Conservation (phyloP, 352 stramenopile species). For the Phytophthora cactorum region DNA sequence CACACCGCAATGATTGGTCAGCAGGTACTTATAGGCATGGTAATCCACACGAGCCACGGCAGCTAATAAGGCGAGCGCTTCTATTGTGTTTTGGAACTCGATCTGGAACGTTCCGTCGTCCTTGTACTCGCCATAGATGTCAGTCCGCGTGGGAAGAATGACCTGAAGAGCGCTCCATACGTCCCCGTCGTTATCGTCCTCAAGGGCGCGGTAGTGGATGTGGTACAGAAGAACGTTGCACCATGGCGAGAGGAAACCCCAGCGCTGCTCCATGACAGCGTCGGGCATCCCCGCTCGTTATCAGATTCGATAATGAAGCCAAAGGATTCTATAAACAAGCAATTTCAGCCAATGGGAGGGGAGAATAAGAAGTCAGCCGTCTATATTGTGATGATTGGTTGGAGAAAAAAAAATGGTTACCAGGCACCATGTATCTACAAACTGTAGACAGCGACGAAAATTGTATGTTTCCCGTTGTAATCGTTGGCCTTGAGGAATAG, state of each 20-base stretch:
- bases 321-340: no score
- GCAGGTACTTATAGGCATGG: conserved; percentile 18
- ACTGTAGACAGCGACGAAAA: no score
- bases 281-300: no score
- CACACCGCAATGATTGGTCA: conserved; percentile 19
- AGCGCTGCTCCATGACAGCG: no score
- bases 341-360: no score
- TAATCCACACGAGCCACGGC: conserved; percentile 10
- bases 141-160: not conserved
- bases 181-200: not conserved
- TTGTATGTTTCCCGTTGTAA: no score
- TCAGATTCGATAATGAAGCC: no score
- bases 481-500: no score
- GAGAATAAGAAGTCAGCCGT: no score
- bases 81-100: conserved; percentile 24
- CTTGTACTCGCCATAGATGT: conserved; percentile 12
- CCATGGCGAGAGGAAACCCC: not conserved
- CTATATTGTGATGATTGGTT: no score
- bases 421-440: no score
- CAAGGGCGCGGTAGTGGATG: conserved; percentile 10
- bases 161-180: not conserved
- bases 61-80: conserved; percentile 10
- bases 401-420: no score
- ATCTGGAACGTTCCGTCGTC: conserved; percentile 16
- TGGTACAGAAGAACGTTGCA: conserved; percentile 11